Percentiles rank a stretch among this genome's conserved stretches.
Conservation (phyloP, 768 basidiomycete genomes). For the Dacryopinax primogenitus region DNA sequence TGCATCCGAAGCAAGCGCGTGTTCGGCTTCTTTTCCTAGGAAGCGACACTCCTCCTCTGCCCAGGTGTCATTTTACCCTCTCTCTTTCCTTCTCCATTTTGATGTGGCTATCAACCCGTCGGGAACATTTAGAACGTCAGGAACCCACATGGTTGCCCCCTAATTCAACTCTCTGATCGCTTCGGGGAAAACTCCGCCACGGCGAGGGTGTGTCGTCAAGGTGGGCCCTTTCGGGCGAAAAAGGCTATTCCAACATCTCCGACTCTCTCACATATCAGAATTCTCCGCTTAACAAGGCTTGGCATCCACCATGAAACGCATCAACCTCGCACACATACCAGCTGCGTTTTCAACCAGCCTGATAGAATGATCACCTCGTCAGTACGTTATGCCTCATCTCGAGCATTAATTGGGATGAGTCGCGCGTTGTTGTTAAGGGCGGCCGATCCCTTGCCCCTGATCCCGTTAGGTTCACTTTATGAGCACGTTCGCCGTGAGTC, state of each 20-base stretch:
- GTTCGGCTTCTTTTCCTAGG: slow-evolving; percentile 4
- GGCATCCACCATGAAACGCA: background rate
- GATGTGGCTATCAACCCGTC: slow-evolving; percentile 7
- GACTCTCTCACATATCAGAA: background rate
- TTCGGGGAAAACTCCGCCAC: background rate
- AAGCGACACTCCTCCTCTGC: background rate
- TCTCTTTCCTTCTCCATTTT: background rate
- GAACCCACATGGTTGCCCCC: slow-evolving; percentile 4
- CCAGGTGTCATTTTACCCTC: background rate
- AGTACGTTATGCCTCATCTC: too few species aligned
- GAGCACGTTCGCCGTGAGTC: background rate
- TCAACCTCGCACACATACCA: background rate
- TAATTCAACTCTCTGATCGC: slow-evolving; percentile 4
- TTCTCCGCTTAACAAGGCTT: background rate
- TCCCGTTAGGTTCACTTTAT: background rate
- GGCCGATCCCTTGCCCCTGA: background rate
- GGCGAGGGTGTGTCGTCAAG: background rate
- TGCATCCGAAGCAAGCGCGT: slow-evolving; percentile 8
- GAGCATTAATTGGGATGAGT: background rate
- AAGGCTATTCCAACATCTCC: background rate
- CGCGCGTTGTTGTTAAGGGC: background rate
- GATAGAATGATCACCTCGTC: too few species aligned
- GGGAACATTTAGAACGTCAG: slow-evolving; percentile 3
- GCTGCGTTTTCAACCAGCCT: background rate
- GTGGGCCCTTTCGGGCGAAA: background rate